Evolutionary conservation across 179 eudicot species (phyloP).

Genomic region (Silene coronaria): DNA sequence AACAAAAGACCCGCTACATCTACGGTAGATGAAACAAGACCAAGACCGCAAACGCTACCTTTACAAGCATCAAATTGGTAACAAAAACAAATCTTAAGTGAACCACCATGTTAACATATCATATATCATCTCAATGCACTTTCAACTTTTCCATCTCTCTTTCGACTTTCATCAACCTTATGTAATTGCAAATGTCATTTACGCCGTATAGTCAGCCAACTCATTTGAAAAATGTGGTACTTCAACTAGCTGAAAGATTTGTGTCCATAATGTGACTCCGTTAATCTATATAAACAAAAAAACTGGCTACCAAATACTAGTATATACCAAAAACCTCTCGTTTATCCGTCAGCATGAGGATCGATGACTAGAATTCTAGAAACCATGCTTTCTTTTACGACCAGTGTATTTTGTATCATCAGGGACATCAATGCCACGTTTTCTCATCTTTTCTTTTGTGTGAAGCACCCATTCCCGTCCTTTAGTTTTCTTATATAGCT

Average conservation of each 20-base stretch:
- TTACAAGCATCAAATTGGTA: background rate
- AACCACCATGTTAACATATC: no score
- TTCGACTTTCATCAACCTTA: no score
- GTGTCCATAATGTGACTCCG: no score
- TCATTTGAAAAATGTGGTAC: background rate
- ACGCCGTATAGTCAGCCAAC: background rate
- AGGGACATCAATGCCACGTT: constrained; percentile 37
- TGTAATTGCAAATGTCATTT: no score
- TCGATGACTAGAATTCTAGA: background rate
- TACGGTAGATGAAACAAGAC: background rate
- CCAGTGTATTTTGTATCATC: background rate
- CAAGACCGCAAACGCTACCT: background rate
- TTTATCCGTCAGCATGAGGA: no score
- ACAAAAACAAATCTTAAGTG: background rate
- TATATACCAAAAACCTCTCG: no score
- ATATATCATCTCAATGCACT: no score
- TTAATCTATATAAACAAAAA: no score
- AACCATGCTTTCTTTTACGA: background rate
- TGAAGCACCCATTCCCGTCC: constrained; percentile 60
- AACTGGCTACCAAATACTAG: no score
- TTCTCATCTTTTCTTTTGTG: constrained; percentile 77
- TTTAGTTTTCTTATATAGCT: constrained; percentile 40
- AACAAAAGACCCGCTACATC: background rate
- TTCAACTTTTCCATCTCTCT: no score
- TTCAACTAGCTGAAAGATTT: background rate